Base-by-base conservation (phyloP, 1,284 basidiomycete genomes). In the Cryptococcus sp. region DNA sequence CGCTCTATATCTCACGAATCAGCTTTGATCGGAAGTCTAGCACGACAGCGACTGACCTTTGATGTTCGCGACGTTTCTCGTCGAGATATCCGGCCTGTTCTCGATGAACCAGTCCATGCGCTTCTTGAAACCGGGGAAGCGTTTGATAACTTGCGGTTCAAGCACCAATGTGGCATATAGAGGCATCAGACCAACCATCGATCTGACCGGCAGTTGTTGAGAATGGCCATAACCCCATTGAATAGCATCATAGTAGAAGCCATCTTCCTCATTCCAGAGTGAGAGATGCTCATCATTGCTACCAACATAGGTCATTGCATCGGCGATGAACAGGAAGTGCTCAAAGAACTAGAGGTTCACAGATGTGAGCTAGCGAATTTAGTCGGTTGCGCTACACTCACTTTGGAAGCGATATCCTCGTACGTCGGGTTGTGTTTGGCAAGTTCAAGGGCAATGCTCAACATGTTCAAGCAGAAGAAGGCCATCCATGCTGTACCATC, bases 401-500 rank as follows among this genome's bases (percentile, higher is more conserved):
- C 89, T 86, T 99, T 98, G 61, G 93, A 96, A n/a, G 95, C 95
- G 64, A 99, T 99, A 77, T 99, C 95, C 80, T 99, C 95, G 76
- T 99, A 99, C 1, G 93, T 92, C 3, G 88, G 83, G 75, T 99
- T 99, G 79, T 98, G 93, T 81, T 98, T 97, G 52, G 95, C 95
- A 40, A 99, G 83, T 79, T 99, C 95, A 50, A 99, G 85, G 0
- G 95, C 93, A 78, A 99, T 98, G 78, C 90, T 95, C 75, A 99
- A 81, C 93, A 98, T 98, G 73, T 95, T 95, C 61, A 98, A 80
- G 68, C 88, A 91, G 78, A 95, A 99, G 82, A 98, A 98, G 27
- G 92, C 94, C 95, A 99, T 99, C 95, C 95, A 98, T 0, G 93
- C 91, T 5, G 95, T 98, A 17, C 94, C 95, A 77, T 98, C 95